A percentile compares a stretch with the other conserved stretches of the same genome.
phyloP scores from a whole-genome alignment of 495 filamentous ascomycete species.

The Pyronema domesticum region DNA sequence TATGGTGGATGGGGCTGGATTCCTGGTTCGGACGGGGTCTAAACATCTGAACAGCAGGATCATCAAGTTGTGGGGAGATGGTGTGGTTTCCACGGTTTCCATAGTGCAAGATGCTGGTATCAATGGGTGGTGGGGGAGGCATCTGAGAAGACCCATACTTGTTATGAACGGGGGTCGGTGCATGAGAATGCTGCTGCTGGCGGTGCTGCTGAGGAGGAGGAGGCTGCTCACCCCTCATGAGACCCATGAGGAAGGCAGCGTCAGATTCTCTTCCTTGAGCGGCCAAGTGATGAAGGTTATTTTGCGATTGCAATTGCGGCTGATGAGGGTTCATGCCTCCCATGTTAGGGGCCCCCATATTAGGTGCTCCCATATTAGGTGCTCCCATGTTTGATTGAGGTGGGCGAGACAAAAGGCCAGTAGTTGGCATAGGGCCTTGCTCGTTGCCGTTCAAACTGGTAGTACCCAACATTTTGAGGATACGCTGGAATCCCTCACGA shows the following conservation, averaged over 20 bases:
- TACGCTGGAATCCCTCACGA: constrained; percentile 74
- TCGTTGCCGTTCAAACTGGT: constrained; percentile 23
- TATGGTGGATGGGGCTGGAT: constrained; percentile 17
- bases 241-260: constrained; percentile 16
- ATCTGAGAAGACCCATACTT: constrained; percentile 25
- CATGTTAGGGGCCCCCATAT: neutral
- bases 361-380: no score
- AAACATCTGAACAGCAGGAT: constrained; percentile 21
- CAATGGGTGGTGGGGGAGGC: constrained; percentile 24
- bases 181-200: constrained; percentile 9
- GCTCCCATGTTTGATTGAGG: constrained; percentile 10
- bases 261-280: constrained; percentile 3
- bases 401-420: constrained; percentile 14
- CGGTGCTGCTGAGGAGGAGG: constrained; percentile 9
- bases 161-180: constrained; percentile 16
- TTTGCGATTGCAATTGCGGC: constrained; percentile 13
- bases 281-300: constrained; percentile 5
- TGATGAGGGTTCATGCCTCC: constrained; percentile 9
- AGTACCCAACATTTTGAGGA: constrained; percentile 64
- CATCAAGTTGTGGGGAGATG: constrained; percentile 21
- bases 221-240: constrained; percentile 23
- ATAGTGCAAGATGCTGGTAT: constrained; percentile 22
- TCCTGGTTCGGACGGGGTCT: constrained; percentile 15
- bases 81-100: constrained; percentile 19
- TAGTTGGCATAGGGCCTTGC: constrained; percentile 12